A percentile compares a stretch with the other conserved stretches of the same genome.
phyloP scores from a whole-genome alignment of 129 eudicot genomes.

The Apium graveolens region DNA sequence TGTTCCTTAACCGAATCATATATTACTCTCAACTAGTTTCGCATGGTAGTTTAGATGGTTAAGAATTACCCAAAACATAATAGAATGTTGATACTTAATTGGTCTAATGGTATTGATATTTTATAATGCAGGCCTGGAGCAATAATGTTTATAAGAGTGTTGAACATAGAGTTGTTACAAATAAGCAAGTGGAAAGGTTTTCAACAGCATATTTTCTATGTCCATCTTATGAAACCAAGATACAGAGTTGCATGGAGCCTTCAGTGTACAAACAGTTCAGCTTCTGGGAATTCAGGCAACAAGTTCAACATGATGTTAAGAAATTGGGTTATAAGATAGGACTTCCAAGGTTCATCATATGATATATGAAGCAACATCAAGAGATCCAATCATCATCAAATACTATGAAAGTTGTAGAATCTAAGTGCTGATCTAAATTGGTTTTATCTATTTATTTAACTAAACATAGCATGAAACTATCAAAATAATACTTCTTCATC shows the following conservation, averaged over 20 bases:
- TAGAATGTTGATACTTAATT: no score
- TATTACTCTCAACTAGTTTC: no score
- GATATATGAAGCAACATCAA: background rate
- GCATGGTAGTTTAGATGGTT: no score
- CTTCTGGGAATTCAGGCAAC: conserved; percentile 62
- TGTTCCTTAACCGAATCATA: background rate
- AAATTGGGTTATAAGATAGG: conserved; percentile 67
- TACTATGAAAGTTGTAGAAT: background rate
- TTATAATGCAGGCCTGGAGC: conserved; percentile 74
- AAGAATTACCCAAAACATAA: no score
- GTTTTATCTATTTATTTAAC: no score
- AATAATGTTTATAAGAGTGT: conserved; percentile 70
- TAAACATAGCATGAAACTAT: no score
- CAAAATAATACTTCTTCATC: no score
- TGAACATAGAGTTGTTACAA: conserved; percentile 71
- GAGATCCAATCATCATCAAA: no score
- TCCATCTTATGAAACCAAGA: conserved; percentile 55
- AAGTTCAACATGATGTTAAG: conserved; percentile 68
- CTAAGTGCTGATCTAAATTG: background rate
- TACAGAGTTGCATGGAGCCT: conserved; percentile 41
- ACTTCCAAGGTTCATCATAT: conserved; percentile 52
- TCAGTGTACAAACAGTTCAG: conserved; percentile 50
- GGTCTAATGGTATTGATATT: background rate
- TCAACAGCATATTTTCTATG: conserved; percentile 78
- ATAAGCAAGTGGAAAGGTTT: conserved; percentile 49